Evolutionary conservation across 169 alveolate species (phyloP).

Genomic region (Perkinsus olseni): DNA sequence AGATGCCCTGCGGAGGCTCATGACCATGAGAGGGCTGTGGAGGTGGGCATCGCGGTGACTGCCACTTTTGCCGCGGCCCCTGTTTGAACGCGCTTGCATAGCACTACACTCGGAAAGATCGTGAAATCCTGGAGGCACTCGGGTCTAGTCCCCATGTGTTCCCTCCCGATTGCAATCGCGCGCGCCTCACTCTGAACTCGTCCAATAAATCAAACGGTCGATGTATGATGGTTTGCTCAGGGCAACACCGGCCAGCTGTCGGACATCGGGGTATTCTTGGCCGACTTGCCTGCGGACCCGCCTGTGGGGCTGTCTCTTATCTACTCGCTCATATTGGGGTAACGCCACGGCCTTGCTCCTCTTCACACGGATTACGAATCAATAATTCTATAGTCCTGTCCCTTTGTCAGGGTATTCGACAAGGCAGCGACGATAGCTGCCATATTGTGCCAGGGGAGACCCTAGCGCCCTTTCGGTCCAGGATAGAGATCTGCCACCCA

Average conservation of each 20-base stretch:
- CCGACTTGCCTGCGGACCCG: not conserved
- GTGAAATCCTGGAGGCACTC: too few relatives aligned
- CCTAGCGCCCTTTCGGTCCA: not conserved
- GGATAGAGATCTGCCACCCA: not conserved
- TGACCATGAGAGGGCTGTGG: not conserved
- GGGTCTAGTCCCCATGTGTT: too few relatives aligned
- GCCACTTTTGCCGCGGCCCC: too few relatives aligned
- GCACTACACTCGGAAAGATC: too few relatives aligned
- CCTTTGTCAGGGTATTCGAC: not conserved
- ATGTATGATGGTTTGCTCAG: not conserved
- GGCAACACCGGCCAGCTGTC: not conserved
- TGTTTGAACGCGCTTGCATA: too few relatives aligned
- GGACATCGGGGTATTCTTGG: not conserved
- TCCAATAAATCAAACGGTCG: too few relatives aligned
- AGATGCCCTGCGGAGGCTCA: not conserved
- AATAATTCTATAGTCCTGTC: not conserved
- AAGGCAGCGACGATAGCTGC: not conserved
- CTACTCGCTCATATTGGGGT: not conserved
- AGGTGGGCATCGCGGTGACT: not conserved
- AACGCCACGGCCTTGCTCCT: not conserved
- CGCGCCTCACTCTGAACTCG: too few relatives aligned
- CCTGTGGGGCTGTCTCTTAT: not conserved
- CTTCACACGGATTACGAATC: too few relatives aligned
- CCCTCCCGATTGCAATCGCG: too few relatives aligned
- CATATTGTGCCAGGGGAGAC: not conserved